These are phyloP conservation scores for Sporothrix globosa DNA, from an alignment of 2,329 filamentous ascomycete species.

Conservation along the genomic window DNA sequence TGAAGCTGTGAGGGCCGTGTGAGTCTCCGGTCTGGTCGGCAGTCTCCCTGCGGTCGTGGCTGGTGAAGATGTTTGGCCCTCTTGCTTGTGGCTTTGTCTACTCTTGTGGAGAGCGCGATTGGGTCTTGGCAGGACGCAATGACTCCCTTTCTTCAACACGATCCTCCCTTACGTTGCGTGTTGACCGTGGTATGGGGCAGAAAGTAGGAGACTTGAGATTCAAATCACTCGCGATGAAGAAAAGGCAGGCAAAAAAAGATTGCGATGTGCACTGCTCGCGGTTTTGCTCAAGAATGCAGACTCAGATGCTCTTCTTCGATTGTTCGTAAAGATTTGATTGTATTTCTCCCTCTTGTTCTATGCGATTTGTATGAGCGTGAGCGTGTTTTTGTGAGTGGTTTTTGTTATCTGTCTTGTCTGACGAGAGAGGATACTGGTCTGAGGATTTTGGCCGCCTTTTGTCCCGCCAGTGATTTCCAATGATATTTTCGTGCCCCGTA, in stretches of 20 bases:
- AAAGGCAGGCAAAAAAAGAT: background rate
- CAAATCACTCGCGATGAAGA: background rate
- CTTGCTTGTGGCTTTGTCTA: constrained; percentile 20
- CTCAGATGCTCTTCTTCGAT: constrained; percentile 13
- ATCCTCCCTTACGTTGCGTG: constrained; percentile 14
- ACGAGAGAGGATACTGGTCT: background rate
- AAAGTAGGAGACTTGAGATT: background rate
- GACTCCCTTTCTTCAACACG: constrained; percentile 29
- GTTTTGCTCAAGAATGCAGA: constrained; percentile 28
- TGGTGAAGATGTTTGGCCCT: constrained; percentile 19
- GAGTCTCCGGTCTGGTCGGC: background rate
- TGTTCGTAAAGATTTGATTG: constrained; percentile 20
- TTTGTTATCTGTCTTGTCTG: background rate
- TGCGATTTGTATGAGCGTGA: background rate
- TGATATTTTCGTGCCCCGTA: background rate
- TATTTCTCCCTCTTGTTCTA: background rate
- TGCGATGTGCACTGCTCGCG: constrained; percentile 16
- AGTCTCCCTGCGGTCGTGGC: constrained; percentile 16
- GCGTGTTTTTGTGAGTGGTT: background rate
- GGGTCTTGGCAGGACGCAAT: constrained; percentile 5
- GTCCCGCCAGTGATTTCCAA: constrained; percentile 15
- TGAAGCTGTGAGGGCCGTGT: background rate
- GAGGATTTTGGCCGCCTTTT: constrained; percentile 11
- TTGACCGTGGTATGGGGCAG: constrained; percentile 9
- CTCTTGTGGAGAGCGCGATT: background rate